Evolutionary conservation across 106 monocot genomes (phyloP).

Genomic region (Phalaenopsis aphrodite): DNA sequence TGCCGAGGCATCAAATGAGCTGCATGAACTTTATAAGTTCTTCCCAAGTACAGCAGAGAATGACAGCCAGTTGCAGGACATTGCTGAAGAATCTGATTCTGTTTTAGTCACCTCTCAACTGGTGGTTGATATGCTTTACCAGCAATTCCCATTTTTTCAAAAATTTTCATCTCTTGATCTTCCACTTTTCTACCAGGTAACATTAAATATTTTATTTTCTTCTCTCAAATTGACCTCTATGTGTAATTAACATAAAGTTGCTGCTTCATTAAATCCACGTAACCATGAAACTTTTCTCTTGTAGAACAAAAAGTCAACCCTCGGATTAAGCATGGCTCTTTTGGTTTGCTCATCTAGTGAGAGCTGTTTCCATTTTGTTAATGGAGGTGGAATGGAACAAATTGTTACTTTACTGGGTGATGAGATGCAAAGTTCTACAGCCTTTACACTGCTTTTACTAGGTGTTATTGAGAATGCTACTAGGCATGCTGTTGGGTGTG

Average conservation of each 20-base stretch:
- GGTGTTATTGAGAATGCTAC: constrained; percentile 75
- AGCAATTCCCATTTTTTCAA: constrained; percentile 38
- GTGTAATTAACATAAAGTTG: neutral
- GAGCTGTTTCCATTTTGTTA: constrained; percentile 70
- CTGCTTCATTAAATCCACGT: neutral
- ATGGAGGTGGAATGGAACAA: constrained; percentile 67
- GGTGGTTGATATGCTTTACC: constrained; percentile 49
- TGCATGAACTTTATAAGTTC: constrained; percentile 36
- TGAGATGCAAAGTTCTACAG: constrained; percentile 40
- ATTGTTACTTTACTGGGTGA: constrained; percentile 43
- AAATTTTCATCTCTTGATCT: constrained; percentile 20
- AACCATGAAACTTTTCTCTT: constrained; percentile 5
- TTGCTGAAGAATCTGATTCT: constrained; percentile 14
- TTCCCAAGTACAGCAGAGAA: constrained; percentile 13
- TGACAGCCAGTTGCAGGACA: constrained; percentile 14
- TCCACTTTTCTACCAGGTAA: constrained; percentile 41
- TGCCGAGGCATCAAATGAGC: constrained; percentile 43
- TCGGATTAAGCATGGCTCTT: constrained; percentile 48
- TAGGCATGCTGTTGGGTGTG: constrained; percentile 81
- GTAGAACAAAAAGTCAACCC: constrained; percentile 47
- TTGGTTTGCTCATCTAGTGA: constrained; percentile 72
- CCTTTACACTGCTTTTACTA: constrained; percentile 48
- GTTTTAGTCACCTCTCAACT: constrained; percentile 35
- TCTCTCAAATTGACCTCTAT: neutral
- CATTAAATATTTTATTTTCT: neutral